A percentile compares a stretch with the other conserved stretches of the same genome.
Conservation (phyloP, 305 asterid genomes). For the Fraxinus baroniana region DNA sequence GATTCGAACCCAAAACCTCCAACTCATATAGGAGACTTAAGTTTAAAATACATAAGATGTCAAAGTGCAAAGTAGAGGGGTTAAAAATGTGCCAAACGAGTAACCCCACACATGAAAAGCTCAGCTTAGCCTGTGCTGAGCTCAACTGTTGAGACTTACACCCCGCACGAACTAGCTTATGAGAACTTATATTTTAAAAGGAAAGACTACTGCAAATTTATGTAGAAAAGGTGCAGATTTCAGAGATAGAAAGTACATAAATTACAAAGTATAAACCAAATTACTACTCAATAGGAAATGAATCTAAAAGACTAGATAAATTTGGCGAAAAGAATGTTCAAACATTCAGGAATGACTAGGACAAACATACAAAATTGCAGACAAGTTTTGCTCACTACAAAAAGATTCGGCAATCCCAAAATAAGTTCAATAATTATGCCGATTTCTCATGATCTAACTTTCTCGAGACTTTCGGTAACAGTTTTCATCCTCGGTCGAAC, state of each 20-base stretch:
- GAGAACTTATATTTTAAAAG: not conserved
- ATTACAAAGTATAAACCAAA: not conserved
- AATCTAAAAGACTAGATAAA: not conserved
- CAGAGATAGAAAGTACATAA: not conserved
- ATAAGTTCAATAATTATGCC: not conserved
- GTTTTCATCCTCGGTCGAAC: constrained; percentile 86
- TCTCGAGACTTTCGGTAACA: constrained; percentile 73
- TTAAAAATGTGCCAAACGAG: not conserved
- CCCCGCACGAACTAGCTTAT: not conserved
- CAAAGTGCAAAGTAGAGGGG: not conserved
- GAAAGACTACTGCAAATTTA: not conserved
- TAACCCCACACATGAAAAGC: not conserved
- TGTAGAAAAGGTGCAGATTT: not conserved
- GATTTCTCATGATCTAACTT: constrained; percentile 48
- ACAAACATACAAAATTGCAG: not conserved
- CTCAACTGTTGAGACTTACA: not conserved
- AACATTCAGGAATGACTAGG: not conserved
- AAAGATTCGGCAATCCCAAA: not conserved
- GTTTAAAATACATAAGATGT: not conserved
- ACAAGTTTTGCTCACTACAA: constrained; percentile 4
- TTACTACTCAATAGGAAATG: not conserved
- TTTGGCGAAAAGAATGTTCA: not conserved
- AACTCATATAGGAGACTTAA: too few relatives aligned
- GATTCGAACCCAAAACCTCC: too few relatives aligned
- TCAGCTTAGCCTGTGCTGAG: not conserved